Conservation (phyloP, 2,329 filamentous ascomycete species). For the Claviceps digitariae region DNA sequence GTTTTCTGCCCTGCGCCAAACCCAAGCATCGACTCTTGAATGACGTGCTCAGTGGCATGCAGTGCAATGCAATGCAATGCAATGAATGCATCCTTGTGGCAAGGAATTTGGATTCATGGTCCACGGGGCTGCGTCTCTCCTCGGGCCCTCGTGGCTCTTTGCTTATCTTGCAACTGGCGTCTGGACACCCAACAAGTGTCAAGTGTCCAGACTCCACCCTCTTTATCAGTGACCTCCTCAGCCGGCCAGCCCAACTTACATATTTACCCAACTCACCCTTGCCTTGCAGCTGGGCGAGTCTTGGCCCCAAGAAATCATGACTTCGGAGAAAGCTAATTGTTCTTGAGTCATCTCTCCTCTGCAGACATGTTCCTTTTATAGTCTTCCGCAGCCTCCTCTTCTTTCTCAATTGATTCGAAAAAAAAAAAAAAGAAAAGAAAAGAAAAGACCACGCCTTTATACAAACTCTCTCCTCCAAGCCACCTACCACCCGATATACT, state of each 20-base stretch:
- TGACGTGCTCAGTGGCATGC: background rate
- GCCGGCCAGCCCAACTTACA: background rate
- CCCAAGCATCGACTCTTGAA: background rate
- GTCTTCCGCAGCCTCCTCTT: background rate
- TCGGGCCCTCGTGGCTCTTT: background rate
- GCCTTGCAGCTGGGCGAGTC: background rate
- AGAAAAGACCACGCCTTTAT: background rate
- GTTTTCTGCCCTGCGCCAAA: background rate
- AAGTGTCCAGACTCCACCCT: background rate
- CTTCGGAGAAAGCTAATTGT: constrained; percentile 1
- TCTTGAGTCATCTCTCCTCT: background rate
- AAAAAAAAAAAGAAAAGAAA: background rate
- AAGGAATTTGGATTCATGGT: too few species aligned
- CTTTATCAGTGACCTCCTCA: constrained; percentile 4
- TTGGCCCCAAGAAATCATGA: background rate
- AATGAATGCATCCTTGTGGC: background rate
- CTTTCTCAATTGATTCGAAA: background rate
- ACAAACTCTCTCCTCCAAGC: background rate
- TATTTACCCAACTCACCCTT: background rate
- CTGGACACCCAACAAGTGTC: background rate
- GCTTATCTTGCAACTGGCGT: constrained; percentile 5
- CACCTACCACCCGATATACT: background rate
- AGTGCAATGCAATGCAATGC: background rate
- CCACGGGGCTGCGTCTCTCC: too few species aligned
- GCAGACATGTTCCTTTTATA: constrained; percentile 1